Evolutionary conservation across 306 rosid genomes (phyloP).

Genomic region (Ammopiptanthus mongolicus): DNA sequence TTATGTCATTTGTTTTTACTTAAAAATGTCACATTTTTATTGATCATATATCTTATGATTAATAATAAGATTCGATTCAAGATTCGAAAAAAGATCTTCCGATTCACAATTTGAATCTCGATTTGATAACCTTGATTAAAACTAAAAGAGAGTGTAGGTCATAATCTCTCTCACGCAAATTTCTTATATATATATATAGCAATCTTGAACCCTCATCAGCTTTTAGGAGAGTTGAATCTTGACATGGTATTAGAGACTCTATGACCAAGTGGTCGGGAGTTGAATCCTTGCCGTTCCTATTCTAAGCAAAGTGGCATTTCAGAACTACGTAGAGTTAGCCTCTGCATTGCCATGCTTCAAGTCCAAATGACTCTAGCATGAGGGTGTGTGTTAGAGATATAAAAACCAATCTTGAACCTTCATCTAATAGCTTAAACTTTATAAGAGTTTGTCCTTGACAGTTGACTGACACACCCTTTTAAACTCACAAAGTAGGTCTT

Average conservation of each 20-base stretch:
- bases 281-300: neutral
- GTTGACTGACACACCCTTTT: neutral
- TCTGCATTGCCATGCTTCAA: no score
- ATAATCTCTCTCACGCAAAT: no score
- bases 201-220: neutral
- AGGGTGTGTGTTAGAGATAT: constrained; percentile 14
- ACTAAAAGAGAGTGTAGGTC: no score
- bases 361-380: no score
- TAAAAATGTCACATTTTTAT: no score
- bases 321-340: neutral
- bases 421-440: neutral
- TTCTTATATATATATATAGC: no score
- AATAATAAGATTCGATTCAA: no score
- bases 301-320: neutral
- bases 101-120: no score
- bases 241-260: neutral
- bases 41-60: no score
- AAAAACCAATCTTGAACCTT: neutral
- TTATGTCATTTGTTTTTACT: no score
- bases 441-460: neutral
- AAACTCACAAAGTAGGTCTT: neutral
- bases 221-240: neutral
- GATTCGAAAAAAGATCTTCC: no score
- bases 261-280: constrained; percentile 7
- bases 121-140: no score